Evolutionary conservation across 768 basidiomycete species (phyloP), one percentile per base, ranked within the genome.

Genomic region (Russula virescens): DNA sequence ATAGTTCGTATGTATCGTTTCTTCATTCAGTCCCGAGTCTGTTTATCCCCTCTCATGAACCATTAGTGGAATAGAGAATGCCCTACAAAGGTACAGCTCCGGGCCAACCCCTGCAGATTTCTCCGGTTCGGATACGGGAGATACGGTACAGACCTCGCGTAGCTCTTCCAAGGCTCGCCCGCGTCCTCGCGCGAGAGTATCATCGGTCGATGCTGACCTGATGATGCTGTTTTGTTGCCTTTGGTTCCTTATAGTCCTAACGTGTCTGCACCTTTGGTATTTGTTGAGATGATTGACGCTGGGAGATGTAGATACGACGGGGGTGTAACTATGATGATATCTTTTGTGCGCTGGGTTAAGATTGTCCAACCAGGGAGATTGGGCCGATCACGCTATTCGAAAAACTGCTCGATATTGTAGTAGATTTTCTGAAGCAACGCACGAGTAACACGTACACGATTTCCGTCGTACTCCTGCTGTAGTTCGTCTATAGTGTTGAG

Each of bases 181-280:
- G 38, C 68, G 73, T 45, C 69, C 75, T 54, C 66, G 75, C 5
- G 73, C 75, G 1, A 66, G 71, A 4, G 77, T 72, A 9, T 72
- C 68, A 11, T 74, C 84, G 60, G 72, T 74, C 16, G 80, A 81
- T 56, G 72, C 91, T 61, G 83, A 86, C 68, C 83, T 85, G 57
- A 86, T 85, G 71, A 74, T 89, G 31, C 72, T 92, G 28, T 66
- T 89, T 4, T 83, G 76, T 21, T 75, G 93, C 18, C 61, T 86
- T 13, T 85, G 77, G 7, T n/a, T n/a, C n/a, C n/a, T n/a, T n/a
- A n/a, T n/a, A n/a, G n/a, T n/a, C n/a, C n/a, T n/a, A n/a, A 80
- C 79, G 19, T 94, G 91, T 71, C 65, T 80, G 5, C 69, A 88
- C 46, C 77, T 82, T 66, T 81, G 78, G 81, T 74, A 72, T 60